Conservation (phyloP, 345 rosid species). For the Viola odorata region DNA sequence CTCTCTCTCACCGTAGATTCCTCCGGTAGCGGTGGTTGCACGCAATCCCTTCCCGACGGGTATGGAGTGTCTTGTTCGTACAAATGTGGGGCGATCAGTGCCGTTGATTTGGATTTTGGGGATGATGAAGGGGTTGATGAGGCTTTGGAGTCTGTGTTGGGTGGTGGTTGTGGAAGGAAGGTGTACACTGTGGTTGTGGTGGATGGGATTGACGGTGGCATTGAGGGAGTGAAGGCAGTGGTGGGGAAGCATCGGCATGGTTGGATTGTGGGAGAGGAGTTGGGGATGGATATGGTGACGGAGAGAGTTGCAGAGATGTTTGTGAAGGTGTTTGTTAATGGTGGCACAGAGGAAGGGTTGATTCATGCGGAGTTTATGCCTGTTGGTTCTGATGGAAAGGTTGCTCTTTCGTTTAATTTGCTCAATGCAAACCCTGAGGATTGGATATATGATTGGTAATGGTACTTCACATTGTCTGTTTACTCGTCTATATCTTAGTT, state of each 20-base stretch:
- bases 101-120: conserved; percentile 26
- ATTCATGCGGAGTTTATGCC: conserved; percentile 90
- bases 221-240: conserved; percentile 40
- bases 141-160: conserved; percentile 38
- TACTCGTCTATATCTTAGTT: not conserved
- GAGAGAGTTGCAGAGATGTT: conserved; percentile 60
- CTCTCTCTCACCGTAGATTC: conserved; percentile 52
- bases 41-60: not conserved
- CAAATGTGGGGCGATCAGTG: conserved; percentile 44
- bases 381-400: conserved; percentile 84
- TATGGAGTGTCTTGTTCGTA: conserved; percentile 26
- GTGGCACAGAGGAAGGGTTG: conserved; percentile 68
- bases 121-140: conserved; percentile 60
- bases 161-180: conserved; percentile 33
- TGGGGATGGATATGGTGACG: conserved; percentile 35
- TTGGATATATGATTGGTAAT: conserved; percentile 88
- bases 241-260: conserved; percentile 88
- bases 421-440: conserved; percentile 78
- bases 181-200: conserved; percentile 55
- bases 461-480: not conserved
- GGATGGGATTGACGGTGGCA: conserved; percentile 30
- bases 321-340: conserved; percentile 69
- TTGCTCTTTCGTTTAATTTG: conserved; percentile 77
- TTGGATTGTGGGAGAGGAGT: conserved; percentile 60
- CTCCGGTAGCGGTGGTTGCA: not conserved